Conservation (phyloP, 176 grass and related monocot species). For the Aegilops umbellulata region DNA sequence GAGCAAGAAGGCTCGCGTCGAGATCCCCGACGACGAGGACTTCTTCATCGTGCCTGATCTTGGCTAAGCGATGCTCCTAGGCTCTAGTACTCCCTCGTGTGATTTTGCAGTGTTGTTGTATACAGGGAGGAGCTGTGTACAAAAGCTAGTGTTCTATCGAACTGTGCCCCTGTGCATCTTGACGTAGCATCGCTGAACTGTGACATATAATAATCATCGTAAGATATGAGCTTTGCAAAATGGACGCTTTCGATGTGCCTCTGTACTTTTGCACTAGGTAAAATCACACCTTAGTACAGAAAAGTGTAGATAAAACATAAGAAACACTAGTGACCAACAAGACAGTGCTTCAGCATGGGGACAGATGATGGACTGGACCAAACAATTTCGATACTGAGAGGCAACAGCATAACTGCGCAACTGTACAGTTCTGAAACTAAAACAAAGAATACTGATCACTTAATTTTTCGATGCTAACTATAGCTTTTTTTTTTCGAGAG, state of each 20-base stretch:
- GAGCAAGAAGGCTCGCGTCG: conserved; percentile 78
- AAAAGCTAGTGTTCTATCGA: conserved; percentile 1
- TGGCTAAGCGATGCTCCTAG: conserved; percentile 27
- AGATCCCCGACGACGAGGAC: conserved; percentile 74
- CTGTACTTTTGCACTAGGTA: background rate
- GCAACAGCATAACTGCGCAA: background rate
- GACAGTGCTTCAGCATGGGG: background rate
- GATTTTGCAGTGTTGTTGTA: background rate
- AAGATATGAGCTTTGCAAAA: background rate
- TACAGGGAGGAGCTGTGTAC: conserved; percentile 1
- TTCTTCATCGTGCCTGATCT: conserved; percentile 92
- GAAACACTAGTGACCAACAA: background rate
- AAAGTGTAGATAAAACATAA: background rate
- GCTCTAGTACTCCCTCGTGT: background rate
- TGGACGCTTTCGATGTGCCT: background rate
- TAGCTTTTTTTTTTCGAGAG: too few relatives aligned
- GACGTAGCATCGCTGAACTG: conserved; percentile 5
- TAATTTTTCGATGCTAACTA: too few relatives aligned
- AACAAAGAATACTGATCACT: too few relatives aligned
- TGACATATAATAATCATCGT: conserved; percentile 5
- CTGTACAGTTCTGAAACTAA: background rate
- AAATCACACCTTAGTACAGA: too few relatives aligned
- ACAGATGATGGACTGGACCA: background rate
- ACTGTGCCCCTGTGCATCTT: conserved; percentile 1
- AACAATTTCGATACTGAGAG: background rate